Base-by-base conservation (phyloP, 2,329 filamentous ascomycete species). In the Fusarium albidum region DNA sequence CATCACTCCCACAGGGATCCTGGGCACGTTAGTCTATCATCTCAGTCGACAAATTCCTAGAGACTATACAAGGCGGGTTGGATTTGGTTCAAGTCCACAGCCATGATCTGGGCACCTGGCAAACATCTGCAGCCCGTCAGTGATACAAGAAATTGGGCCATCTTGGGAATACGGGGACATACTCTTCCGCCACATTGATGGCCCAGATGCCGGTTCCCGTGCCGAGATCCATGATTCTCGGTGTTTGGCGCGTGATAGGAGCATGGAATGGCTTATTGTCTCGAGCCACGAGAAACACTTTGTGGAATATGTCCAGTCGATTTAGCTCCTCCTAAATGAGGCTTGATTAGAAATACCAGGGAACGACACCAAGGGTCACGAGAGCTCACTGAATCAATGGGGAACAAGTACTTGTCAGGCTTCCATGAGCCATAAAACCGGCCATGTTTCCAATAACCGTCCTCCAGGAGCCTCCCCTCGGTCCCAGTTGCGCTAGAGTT, bases 121-220 rank as follows among this genome's bases (percentile, higher is more conserved):
- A 64, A 52, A 25, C 52, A 65, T 13, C 69, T 71, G 27, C 3
- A 10, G 6, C 26, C 15, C 32, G 49, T 52, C 9, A 54, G 56
- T 53, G 27, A 41, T 48, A 18, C 5, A 27, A 8, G 11, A 26
- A 5, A 10, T 10, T 13, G 15, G 6, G 1, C 12, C n/a, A 12
- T 12, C 3, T 46, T 14, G 29, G 32, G 1, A 31, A 37, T 21
- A 7, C 14, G 8, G 21, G 26, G 14, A 71, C 85, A 76, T 78
- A 91, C 83, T 90, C 58, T 59, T 74, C 87, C 58, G 90, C 89
- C 75, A 96, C 89, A 63, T 94, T 89, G 65, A 96, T 90, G 33
- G 89, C 85, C 94, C 94, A 98, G 56, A 96, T 94, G 32, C 92
- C 92, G 1, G 92, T 96, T 15, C 93, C 94, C 59, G 89, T 93